Evolutionary conservation across 2,329 filamentous ascomycete species (phyloP).

Genomic region (Pseudogymnoascus sp.): DNA sequence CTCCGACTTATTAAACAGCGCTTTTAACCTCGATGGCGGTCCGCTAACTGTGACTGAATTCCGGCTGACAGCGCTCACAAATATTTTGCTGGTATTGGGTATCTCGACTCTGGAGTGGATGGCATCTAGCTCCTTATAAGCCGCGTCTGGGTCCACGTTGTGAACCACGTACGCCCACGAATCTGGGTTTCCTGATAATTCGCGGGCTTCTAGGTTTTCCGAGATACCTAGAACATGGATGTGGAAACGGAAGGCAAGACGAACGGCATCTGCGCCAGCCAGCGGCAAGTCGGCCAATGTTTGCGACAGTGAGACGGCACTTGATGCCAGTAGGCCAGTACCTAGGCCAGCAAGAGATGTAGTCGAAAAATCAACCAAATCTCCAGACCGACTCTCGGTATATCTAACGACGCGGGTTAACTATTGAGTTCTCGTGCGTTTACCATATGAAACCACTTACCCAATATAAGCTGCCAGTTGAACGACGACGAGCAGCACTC

Average conservation of each 20-base stretch:
- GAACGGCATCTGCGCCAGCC: not conserved
- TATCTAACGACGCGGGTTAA: not conserved
- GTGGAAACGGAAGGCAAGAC: not conserved
- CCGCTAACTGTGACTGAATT: not conserved
- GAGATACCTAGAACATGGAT: not conserved
- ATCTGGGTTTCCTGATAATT: not conserved
- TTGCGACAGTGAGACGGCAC: not conserved
- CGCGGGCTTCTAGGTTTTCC: not conserved
- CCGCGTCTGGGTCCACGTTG: not conserved
- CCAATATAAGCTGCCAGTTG: not conserved
- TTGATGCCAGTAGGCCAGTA: not conserved
- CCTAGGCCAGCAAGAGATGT: slow-evolving; percentile 1
- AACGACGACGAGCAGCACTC: not conserved
- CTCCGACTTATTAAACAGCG: not conserved
- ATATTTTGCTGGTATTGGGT: not conserved
- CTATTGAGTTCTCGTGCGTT: not conserved
- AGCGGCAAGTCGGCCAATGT: not conserved
- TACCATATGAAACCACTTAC: not conserved
- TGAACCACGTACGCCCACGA: not conserved
- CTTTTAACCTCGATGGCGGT: not conserved
- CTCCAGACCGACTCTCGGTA: not conserved
- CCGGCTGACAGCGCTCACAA: not conserved
- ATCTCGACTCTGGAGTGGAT: not conserved
- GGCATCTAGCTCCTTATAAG: not conserved
- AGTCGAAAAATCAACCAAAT: slow-evolving; percentile 9